A percentile compares a stretch with the other conserved stretches of the same genome.
Evolutionary conservation across 352 stramenopile species (phyloP).

Genomic region (Phytophthora constricta): DNA sequence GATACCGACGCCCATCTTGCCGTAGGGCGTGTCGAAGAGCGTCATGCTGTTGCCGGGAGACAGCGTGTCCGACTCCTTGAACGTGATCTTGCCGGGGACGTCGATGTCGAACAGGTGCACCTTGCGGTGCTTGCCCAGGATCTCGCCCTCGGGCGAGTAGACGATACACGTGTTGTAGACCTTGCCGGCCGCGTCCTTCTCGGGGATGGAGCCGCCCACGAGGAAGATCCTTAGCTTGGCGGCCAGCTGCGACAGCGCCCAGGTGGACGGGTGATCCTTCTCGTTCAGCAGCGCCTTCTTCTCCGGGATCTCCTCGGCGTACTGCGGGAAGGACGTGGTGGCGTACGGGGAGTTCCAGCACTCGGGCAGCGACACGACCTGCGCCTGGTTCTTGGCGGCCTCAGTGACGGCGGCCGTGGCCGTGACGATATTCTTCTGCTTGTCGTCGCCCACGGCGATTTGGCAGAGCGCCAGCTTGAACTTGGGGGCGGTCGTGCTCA

Average conservation of each 20-base stretch:
- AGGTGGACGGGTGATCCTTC: slow-evolving; percentile 82
- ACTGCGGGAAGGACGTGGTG: slow-evolving; percentile 96
- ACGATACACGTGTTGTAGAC: slow-evolving; percentile 99
- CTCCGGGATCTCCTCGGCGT: slow-evolving; percentile 96
- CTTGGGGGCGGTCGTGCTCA: slow-evolving; percentile 54
- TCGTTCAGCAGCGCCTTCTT: slow-evolving; percentile 59
- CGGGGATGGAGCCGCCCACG: slow-evolving; percentile 97
- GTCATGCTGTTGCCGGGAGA: slow-evolving; percentile 91
- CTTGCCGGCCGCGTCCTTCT: slow-evolving; percentile 82
- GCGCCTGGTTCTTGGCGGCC: slow-evolving; percentile 74
- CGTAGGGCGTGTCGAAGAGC: slow-evolving; percentile 89
- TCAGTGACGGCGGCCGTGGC: slow-evolving; percentile 68
- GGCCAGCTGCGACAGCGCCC: slow-evolving; percentile 91
- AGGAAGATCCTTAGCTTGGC: slow-evolving; percentile 92
- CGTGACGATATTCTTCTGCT: slow-evolving; percentile 85
- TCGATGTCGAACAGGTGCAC: slow-evolving; percentile 99
- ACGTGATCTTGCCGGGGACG: slow-evolving; percentile 98
- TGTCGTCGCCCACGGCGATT: slow-evolving; percentile 92
- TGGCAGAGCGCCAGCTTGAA: slow-evolving; percentile 97
- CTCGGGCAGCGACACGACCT: slow-evolving; percentile 94
- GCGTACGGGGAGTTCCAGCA: slow-evolving; percentile 98
- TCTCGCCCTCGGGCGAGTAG: slow-evolving; percentile 92
- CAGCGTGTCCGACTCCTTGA: slow-evolving; percentile 99
- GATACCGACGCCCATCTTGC: slow-evolving; percentile 98
- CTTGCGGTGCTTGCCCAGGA: slow-evolving; percentile 99